phyloP scores from a whole-genome alignment of 192 early-diverging fungal genomes.

The Entomortierella beljakovae region DNA sequence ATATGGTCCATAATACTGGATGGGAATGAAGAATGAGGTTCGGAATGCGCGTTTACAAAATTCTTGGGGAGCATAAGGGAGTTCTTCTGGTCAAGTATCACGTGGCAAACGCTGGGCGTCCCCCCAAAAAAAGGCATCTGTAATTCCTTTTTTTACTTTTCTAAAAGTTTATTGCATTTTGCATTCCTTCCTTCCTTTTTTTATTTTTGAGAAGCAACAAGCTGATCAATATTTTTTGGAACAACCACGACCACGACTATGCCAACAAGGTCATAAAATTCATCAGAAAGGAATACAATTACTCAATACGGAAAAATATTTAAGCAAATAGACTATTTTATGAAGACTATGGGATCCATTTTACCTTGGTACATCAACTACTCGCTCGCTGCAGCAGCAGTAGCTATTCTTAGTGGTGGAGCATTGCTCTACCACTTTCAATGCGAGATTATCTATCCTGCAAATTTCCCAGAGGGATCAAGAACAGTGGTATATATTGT shows the following conservation, averaged over 20 bases:
- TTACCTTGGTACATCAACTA: constrained; percentile 62
- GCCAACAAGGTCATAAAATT: no score
- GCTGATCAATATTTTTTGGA: no score
- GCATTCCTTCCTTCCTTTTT: background rate
- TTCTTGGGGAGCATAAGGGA: no score
- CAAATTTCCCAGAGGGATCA: constrained; percentile 67
- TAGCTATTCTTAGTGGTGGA: constrained; percentile 58
- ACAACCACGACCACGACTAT: no score
- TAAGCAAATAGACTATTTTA: no score
- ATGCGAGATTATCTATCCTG: constrained; percentile 83
- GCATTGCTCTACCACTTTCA: constrained; percentile 77
- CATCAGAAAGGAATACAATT: no score
- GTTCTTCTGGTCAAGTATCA: no score
- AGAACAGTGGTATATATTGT: constrained; percentile 56
- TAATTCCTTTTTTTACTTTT: constrained; percentile 1
- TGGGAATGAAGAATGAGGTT: no score
- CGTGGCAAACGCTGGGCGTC: no score
- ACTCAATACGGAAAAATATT: background rate
- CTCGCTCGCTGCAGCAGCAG: constrained; percentile 54
- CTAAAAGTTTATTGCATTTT: background rate
- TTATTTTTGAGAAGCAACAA: background rate
- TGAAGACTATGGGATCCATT: constrained; percentile 30
- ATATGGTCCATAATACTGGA: no score
- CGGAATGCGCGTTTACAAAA: no score
- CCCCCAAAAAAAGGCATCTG: background rate